Conservation (phyloP, 106 monocot genomes). For the Dendrobium huoshanense region DNA sequence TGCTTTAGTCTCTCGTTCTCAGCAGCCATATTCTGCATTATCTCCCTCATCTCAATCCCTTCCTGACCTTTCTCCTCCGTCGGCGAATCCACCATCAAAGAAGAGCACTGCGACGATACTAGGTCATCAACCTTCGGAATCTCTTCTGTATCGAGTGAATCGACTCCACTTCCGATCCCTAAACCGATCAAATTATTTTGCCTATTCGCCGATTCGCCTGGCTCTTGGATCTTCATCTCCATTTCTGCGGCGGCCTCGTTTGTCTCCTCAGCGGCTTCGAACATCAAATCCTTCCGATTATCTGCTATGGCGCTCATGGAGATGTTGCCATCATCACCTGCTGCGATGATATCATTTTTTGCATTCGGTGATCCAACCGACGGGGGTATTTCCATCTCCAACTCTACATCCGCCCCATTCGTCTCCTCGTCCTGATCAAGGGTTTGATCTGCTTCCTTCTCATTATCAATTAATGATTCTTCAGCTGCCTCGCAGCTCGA, state of each 20-base stretch:
- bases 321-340: neutral
- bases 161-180: too few species aligned
- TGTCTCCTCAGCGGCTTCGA: too few species aligned
- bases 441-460: neutral
- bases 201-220: too few species aligned
- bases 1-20: slow-evolving; percentile 46
- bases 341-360: too few species aligned
- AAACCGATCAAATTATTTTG: too few species aligned
- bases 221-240: too few species aligned
- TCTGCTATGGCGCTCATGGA: too few species aligned
- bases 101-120: too few species aligned
- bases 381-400: neutral
- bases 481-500: too few species aligned
- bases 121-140: neutral
- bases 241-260: too few species aligned
- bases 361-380: neutral
- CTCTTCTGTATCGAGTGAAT: neutral
- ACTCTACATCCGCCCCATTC: neutral
- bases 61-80: neutral
- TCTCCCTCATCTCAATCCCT: slow-evolving; percentile 18
- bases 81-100: too few species aligned
- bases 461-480: neutral
- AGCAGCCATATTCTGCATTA: slow-evolving; percentile 34
- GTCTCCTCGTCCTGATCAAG: neutral
- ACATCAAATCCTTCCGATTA: too few species aligned